Conservation (phyloP, 768 basidiomycete genomes). For the Tylopilus sp. region DNA sequence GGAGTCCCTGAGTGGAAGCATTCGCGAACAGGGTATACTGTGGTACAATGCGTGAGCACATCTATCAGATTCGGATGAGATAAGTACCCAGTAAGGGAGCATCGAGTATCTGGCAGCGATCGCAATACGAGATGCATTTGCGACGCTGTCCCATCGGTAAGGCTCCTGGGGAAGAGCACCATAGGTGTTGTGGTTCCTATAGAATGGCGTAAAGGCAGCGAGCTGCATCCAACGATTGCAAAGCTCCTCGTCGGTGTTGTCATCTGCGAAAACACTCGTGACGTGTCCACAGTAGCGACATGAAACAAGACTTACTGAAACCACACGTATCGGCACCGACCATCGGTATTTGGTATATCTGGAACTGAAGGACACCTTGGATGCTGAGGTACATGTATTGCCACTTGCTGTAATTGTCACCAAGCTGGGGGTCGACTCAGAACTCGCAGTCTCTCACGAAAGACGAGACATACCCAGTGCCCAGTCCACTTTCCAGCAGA, state of each 20-base stretch:
- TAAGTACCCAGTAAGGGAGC: conserved; percentile 74
- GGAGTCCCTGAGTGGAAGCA: conserved; percentile 59
- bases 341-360: conserved; percentile 80
- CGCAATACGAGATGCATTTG: conserved; percentile 66
- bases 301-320: conserved; percentile 20
- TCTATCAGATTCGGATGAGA: neutral
- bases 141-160: conserved; percentile 78
- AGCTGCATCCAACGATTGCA: conserved; percentile 86
- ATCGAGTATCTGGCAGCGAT: conserved; percentile 69
- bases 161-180: conserved; percentile 76
- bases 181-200: conserved; percentile 69
- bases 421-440: conserved; percentile 42
- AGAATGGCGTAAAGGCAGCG: conserved; percentile 81
- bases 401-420: conserved; percentile 79
- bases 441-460: neutral
- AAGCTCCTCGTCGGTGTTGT: conserved; percentile 76
- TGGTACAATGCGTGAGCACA: conserved; percentile 1
- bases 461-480: conserved; percentile 50
- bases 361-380: conserved; percentile 78
- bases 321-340: conserved; percentile 70
- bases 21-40: conserved; percentile 76
- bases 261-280: conserved; percentile 21
- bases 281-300: neutral
- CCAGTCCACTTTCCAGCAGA: conserved; percentile 68
- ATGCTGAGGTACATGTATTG: conserved; percentile 66